These are phyloP conservation scores for Periconia sp. DNA, from an alignment of 2,329 filamentous ascomycete species.

Conservation along the genomic window DNA sequence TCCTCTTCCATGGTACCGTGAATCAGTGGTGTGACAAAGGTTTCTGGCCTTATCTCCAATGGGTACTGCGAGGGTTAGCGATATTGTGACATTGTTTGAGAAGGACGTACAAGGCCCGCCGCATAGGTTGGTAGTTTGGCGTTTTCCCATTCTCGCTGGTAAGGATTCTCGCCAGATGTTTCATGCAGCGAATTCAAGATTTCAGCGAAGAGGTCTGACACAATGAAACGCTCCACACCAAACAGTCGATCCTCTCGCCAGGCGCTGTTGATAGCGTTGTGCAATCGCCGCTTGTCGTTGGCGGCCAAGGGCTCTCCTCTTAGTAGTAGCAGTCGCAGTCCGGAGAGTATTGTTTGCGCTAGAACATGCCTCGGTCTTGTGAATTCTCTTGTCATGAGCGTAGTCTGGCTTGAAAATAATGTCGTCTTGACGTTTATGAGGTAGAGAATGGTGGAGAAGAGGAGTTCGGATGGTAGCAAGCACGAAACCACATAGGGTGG, in stretches of 20 bases:
- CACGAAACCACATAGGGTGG: constrained; percentile 36
- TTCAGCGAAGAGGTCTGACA: constrained; percentile 37
- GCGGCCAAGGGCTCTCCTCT: constrained; percentile 30
- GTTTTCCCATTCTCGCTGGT: constrained; percentile 25
- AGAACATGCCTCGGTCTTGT: constrained; percentile 25
- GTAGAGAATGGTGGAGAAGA: constrained; percentile 45
- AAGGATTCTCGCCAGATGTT: constrained; percentile 18
- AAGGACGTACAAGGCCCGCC: constrained; percentile 33
- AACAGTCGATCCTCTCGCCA: constrained; percentile 42
- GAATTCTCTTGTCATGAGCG: constrained; percentile 30
- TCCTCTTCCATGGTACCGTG: constrained; percentile 33
- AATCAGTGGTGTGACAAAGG: constrained; percentile 27
- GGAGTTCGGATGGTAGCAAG: constrained; percentile 36
- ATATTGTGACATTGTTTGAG: neutral
- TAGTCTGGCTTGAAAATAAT: constrained; percentile 34
- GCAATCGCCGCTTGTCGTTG: constrained; percentile 37
- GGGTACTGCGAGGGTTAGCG: constrained; percentile 37
- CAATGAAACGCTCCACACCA: constrained; percentile 39
- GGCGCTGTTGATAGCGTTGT: constrained; percentile 37
- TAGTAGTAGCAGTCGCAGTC: constrained; percentile 41
- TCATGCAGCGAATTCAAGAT: constrained; percentile 32
- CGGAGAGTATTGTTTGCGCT: constrained; percentile 37
- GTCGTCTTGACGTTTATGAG: constrained; percentile 39
- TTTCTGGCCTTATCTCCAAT: constrained; percentile 35
- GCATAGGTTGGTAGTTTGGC: constrained; percentile 34